phyloP scores from a whole-genome alignment of 257 asterid species.

The Fraxinus excelsior region DNA sequence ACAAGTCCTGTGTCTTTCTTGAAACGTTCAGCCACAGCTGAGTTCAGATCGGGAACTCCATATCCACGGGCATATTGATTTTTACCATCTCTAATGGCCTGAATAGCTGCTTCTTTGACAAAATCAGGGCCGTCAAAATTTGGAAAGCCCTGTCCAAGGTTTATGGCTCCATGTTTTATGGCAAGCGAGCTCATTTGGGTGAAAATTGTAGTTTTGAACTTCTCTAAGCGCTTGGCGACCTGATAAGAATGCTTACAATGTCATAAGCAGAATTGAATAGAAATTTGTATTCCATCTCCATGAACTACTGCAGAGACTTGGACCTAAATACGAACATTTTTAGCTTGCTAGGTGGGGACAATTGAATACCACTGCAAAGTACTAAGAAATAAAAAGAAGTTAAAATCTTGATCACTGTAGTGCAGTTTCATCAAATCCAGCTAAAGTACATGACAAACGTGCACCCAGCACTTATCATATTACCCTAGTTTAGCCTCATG shows the following conservation, averaged over 20 bases:
- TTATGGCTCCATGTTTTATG: conserved; percentile 83
- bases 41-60: conserved; percentile 88
- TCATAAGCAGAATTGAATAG: not conserved
- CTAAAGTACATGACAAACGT: not conserved
- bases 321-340: not conserved
- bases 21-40: conserved; percentile 87
- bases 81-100: conserved; percentile 74
- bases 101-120: conserved; percentile 95
- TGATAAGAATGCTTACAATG: conserved; percentile 26
- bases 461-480: not conserved
- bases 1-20: conserved; percentile 69
- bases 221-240: conserved; percentile 93
- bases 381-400: too few relatives aligned
- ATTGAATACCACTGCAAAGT: too few relatives aligned
- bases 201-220: conserved; percentile 95
- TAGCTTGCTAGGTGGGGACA: not conserved
- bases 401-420: too few relatives aligned
- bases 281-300: not conserved
- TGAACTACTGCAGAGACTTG: not conserved
- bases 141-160: conserved; percentile 98
- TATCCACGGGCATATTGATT: conserved; percentile 97
- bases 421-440: not conserved
- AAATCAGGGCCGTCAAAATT: conserved; percentile 98
- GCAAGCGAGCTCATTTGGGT: conserved; percentile 98
- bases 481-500: not conserved